Evolutionary conservation across 257 asterid species (phyloP), one percentile per base, ranked within the genome.

Genomic region (Fraxinus americana): DNA sequence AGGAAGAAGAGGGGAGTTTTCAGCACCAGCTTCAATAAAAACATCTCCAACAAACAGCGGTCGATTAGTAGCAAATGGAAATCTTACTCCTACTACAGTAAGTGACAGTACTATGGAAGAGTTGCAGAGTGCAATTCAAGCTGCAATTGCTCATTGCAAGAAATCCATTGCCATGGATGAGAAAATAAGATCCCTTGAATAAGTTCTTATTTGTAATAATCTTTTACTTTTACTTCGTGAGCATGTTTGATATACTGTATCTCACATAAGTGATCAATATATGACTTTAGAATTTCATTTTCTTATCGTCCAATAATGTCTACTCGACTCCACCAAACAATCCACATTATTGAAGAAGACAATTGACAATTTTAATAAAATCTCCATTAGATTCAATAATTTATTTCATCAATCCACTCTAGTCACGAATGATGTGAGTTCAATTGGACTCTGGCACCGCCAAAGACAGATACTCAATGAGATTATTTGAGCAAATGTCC

Each of bases 141-240:
- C 97, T 32, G 98, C 98, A 2, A 92, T 94, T 83, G 96, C 96
- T 78, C 97, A 94, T 79, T 94, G 98, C 89, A 94, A 94, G 84
- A 89, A 89, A 8, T 94, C 98, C 9, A 87, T 87, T 79, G 86
- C 88, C 4, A 27, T 77, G 17, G 90, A 85, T 45, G 89, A 87
- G 27, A 82, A 84, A 85, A 78, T 82, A 88, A 83, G 74, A 68
- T 80, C 66, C 88, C 75, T 67, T 72, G 79, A 13, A 79, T 71
- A 45, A 48, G 61, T 74, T 63, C 30, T 70, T 27, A 17, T 67
- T 41, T 77, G 38, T 32, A 17, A 9, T 45, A 63, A 61, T 7
- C 25, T 23, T 61, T 63, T 63, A 63, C 7, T 63, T 63, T 23
- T 25, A 10, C 17, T 63, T 25, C 1, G 13, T 4, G 7, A 7